phyloP scores from a whole-genome alignment of 2,329 filamentous ascomycete species.

The Emergomyces orientalis region DNA sequence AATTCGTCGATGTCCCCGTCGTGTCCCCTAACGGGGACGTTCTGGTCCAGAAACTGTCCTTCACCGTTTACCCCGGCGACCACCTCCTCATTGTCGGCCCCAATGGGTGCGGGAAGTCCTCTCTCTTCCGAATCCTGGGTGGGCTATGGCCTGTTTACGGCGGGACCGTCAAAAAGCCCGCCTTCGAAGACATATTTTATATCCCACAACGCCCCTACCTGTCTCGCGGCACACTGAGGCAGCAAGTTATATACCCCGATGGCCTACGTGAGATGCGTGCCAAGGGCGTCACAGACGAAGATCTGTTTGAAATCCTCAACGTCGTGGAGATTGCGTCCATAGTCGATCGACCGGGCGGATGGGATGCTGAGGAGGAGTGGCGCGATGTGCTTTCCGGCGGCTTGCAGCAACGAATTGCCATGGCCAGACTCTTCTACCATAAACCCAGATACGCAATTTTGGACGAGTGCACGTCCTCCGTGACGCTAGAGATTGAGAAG shows the following conservation, averaged over 20 bases:
- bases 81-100: conserved; percentile 92
- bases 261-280: conserved; percentile 75
- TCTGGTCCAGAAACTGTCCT: conserved; percentile 74
- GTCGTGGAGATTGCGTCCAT: conserved; percentile 77
- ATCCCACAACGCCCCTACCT: conserved; percentile 94
- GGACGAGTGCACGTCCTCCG: conserved; percentile 89
- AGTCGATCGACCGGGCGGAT: conserved; percentile 68
- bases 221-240: conserved; percentile 79
- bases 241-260: conserved; percentile 96
- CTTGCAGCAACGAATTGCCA: conserved; percentile 89
- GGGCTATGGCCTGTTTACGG: conserved; percentile 97
- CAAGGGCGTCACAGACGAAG: conserved; percentile 70
- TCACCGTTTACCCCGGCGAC: conserved; percentile 74
- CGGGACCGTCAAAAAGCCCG: conserved; percentile 82
- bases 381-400: conserved; percentile 86
- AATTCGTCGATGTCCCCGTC: conserved; percentile 84
- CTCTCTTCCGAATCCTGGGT: conserved; percentile 88
- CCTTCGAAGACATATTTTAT: conserved; percentile 92
- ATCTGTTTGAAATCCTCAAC: conserved; percentile 66
- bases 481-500: conserved; percentile 91
- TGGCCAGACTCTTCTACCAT: conserved; percentile 94
- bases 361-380: conserved; percentile 96
- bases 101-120: conserved; percentile 95
- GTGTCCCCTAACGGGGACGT: conserved; percentile 96
- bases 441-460: conserved; percentile 86